Evolutionary conservation across 1,284 basidiomycete species (phyloP).

Genomic region (Stygiomarasmius scandens): DNA sequence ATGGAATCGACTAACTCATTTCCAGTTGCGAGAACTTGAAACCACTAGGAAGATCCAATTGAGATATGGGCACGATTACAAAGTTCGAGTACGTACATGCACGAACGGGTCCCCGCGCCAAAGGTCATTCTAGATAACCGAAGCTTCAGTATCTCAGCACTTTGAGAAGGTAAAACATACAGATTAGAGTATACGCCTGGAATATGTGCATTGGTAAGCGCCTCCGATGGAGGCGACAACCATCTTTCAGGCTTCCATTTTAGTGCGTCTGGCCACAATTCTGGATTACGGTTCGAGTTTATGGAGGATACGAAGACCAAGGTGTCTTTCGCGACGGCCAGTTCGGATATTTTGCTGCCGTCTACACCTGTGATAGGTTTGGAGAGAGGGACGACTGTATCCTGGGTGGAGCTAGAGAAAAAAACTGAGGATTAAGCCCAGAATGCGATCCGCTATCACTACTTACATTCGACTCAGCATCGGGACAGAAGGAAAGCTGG

Average conservation of each 20-base stretch:
- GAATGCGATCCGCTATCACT: conserved; percentile 21
- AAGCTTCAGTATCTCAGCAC: background rate
- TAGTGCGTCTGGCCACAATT: conserved; percentile 16
- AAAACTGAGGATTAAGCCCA: conserved; percentile 25
- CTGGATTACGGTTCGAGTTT: background rate
- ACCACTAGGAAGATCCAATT: conserved; percentile 9
- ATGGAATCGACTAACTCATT: conserved; percentile 22
- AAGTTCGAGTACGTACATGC: conserved; percentile 25
- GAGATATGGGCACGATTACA: too few species aligned
- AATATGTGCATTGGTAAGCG: background rate
- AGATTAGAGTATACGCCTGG: conserved; percentile 13
- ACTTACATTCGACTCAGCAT: conserved; percentile 29
- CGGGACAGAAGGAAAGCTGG: conserved; percentile 33
- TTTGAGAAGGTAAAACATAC: conserved; percentile 13
- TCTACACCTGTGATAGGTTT: background rate
- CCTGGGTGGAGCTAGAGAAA: conserved; percentile 23
- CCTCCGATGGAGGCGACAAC: background rate
- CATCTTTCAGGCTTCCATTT: conserved; percentile 17
- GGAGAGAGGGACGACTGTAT: background rate
- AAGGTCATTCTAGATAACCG: conserved; percentile 24
- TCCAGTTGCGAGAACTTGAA: conserved; percentile 19
- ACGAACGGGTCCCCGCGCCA: conserved; percentile 23
- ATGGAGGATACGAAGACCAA: background rate
- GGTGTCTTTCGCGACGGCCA: background rate
- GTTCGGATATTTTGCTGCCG: background rate